Conservation (phyloP, 2,329 filamentous ascomycete species). For the Pezicula rhizophila region DNA sequence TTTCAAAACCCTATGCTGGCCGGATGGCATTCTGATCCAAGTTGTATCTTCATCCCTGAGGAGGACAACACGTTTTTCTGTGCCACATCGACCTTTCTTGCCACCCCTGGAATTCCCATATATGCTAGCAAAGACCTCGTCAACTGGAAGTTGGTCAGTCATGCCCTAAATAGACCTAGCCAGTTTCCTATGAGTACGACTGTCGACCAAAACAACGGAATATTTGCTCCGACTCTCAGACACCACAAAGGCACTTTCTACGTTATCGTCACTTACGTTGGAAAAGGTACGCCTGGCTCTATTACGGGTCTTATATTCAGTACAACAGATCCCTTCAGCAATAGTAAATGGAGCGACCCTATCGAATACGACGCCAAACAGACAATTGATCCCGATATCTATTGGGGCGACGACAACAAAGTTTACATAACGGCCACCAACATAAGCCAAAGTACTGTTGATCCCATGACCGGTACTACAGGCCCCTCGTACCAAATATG, state of each 20-base stretch:
- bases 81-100: slow-evolving; percentile 44
- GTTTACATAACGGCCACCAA: background rate
- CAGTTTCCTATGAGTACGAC: slow-evolving; percentile 32
- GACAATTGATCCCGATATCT: background rate
- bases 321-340: slow-evolving; percentile 33
- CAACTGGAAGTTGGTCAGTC: slow-evolving; percentile 41
- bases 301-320: slow-evolving; percentile 35
- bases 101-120: slow-evolving; percentile 46
- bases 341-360: slow-evolving; percentile 34
- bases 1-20: slow-evolving; percentile 39
- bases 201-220: slow-evolving; percentile 26
- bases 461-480: background rate
- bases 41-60: slow-evolving; percentile 34
- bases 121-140: slow-evolving; percentile 45
- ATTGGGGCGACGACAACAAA: background rate
- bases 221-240: slow-evolving; percentile 42
- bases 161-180: slow-evolving; percentile 29
- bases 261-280: slow-evolving; percentile 27
- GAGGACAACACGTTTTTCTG: slow-evolving; percentile 43
- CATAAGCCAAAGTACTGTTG: background rate
- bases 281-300: background rate
- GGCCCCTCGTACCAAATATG: background rate
- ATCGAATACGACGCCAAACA: background rate
- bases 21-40: slow-evolving; percentile 44
- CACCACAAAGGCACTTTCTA: slow-evolving; percentile 39